Evolutionary conservation across 2,329 filamentous ascomycete genomes (phyloP).

Genomic region (Penicillium decumbens): DNA sequence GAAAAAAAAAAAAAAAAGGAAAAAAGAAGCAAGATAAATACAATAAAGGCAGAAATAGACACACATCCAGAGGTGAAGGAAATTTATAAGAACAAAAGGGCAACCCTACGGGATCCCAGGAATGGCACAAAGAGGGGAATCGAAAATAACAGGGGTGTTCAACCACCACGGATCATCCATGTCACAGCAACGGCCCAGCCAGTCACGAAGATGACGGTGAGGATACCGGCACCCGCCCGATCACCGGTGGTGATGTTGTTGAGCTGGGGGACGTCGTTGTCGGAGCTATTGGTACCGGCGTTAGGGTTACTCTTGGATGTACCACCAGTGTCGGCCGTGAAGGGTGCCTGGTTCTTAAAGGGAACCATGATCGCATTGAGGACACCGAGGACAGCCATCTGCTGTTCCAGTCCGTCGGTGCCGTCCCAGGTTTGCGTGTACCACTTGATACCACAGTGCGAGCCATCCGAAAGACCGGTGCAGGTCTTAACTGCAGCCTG

Average conservation of each 20-base stretch:
- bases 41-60: background rate
- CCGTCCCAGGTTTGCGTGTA: conserved; percentile 36
- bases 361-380: conserved; percentile 30
- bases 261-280: conserved; percentile 7
- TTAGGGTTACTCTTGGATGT: conserved; percentile 49
- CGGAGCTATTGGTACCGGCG: conserved; percentile 33
- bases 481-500: conserved; percentile 60
- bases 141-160: background rate
- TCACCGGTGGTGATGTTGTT: conserved; percentile 33
- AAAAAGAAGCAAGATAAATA: background rate
- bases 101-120: conserved; percentile 6
- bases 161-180: conserved; percentile 31
- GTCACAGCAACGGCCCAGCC: conserved; percentile 27
- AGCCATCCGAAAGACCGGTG: conserved; percentile 53
- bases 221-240: conserved; percentile 35
- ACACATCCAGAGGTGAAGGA: conserved; percentile 5
- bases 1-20: background rate
- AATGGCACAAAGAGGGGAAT: conserved; percentile 1
- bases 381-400: conserved; percentile 41
- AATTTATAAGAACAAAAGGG: conserved; percentile 14
- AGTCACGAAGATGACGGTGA: conserved; percentile 31
- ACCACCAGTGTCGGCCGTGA: conserved; percentile 53
- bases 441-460: conserved; percentile 53
- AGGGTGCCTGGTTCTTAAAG: conserved; percentile 33
- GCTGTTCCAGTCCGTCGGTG: conserved; percentile 36